phyloP scores from a whole-genome alignment of 2,329 filamentous ascomycete species.

The Ascochyta viciae-villosae region DNA sequence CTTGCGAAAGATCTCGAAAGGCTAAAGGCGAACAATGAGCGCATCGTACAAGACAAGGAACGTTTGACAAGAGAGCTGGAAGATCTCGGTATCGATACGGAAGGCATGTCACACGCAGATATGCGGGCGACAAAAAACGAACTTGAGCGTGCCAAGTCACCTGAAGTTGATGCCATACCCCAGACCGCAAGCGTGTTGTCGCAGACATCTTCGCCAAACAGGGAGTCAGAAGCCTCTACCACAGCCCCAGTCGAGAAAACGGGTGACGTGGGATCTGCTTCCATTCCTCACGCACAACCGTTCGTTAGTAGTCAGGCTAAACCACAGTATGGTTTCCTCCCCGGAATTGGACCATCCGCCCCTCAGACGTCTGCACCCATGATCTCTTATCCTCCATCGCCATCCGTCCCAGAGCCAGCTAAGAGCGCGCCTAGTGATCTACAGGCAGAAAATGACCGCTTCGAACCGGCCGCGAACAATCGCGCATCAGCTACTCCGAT shows the following conservation, averaged over 20 bases:
- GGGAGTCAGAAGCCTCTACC: neutral
- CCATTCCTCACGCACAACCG: neutral
- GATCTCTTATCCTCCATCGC: neutral
- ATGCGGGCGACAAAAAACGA: slow-evolving; percentile 53
- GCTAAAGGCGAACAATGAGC: slow-evolving; percentile 48
- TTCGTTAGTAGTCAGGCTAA: neutral
- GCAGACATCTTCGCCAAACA: neutral
- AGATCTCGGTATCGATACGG: slow-evolving; percentile 56
- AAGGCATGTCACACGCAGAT: slow-evolving; percentile 54
- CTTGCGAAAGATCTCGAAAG: slow-evolving; percentile 56
- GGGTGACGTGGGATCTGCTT: neutral
- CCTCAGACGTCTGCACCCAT: neutral
- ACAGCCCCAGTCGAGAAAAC: neutral
- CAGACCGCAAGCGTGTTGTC: neutral
- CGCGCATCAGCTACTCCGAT: slow-evolving; percentile 29
- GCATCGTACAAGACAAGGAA: slow-evolving; percentile 50
- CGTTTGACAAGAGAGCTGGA: slow-evolving; percentile 58
- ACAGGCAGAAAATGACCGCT: neutral
- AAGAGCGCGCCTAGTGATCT: neutral
- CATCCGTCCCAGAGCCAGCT: neutral
- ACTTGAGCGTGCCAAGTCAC: slow-evolving; percentile 39
- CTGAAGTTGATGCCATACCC: slow-evolving; percentile 5
- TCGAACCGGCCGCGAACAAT: neutral
- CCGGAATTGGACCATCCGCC: slow-evolving; percentile 23
- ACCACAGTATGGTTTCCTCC: slow-evolving; percentile 13